phyloP scores from a whole-genome alignment of 1,284 basidiomycete species.

The Rhodotorula sp. region DNA sequence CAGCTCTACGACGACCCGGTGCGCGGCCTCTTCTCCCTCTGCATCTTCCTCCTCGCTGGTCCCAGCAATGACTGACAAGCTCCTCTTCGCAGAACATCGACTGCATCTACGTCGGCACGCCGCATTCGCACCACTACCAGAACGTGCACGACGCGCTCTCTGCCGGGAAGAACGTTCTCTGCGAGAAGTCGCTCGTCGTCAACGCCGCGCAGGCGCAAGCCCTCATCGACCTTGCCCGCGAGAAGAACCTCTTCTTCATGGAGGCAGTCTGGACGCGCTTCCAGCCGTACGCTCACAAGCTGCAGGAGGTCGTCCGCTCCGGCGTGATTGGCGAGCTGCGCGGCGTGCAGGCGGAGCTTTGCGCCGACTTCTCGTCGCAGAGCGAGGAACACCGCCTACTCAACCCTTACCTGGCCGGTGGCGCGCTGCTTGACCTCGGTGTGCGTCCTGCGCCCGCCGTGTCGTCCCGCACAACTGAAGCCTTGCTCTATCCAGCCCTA shows the following conservation, averaged over 20 bases:
- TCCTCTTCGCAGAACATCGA: slow-evolving; percentile 49
- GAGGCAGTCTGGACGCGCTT: slow-evolving; percentile 54
- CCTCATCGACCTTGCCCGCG: slow-evolving; percentile 51
- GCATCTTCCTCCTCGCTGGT: neutral
- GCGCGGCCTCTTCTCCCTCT: neutral
- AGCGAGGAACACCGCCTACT: slow-evolving; percentile 50
- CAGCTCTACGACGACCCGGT: slow-evolving; percentile 51
- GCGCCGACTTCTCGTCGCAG: slow-evolving; percentile 40
- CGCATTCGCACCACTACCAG: slow-evolving; percentile 55
- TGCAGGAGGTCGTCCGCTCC: slow-evolving; percentile 49
- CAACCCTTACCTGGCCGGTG: slow-evolving; percentile 54
- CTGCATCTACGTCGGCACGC: slow-evolving; percentile 57
- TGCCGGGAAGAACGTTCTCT: slow-evolving; percentile 47
- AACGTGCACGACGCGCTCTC: slow-evolving; percentile 52
- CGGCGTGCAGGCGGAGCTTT: slow-evolving; percentile 49
- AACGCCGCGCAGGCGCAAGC: slow-evolving; percentile 54
- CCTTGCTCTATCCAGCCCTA: slow-evolving; percentile 34
- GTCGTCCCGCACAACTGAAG: neutral
- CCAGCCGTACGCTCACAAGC: slow-evolving; percentile 46
- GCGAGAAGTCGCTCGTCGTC: slow-evolving; percentile 55
- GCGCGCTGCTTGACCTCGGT: slow-evolving; percentile 56
- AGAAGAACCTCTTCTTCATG: slow-evolving; percentile 52
- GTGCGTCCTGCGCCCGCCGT: slow-evolving; percentile 45
- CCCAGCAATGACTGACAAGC: neutral
- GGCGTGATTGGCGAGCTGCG: slow-evolving; percentile 51